Evolutionary conservation across 352 stramenopile species (phyloP).

Genomic region (Peronospora farinosa): DNA sequence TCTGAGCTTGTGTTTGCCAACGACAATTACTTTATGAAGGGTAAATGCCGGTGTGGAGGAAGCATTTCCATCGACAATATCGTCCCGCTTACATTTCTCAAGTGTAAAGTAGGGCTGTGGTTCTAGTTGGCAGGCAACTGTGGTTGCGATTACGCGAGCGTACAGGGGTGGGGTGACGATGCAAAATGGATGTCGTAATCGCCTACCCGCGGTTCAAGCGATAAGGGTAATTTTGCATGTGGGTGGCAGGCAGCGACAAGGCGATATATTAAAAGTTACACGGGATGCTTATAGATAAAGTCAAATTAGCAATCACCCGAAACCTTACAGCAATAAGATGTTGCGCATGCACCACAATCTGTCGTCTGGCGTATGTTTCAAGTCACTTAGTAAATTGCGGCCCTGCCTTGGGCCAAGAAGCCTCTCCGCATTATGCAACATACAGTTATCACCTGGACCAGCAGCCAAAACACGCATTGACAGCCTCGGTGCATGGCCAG

Average conservation of each 20-base stretch:
- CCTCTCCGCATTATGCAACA: background rate
- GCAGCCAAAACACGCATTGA: no score
- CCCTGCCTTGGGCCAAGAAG: no score
- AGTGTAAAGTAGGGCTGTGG: background rate
- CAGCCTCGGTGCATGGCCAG: no score
- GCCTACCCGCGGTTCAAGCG: background rate
- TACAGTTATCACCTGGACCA: background rate
- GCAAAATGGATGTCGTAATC: slow-evolving; percentile 9
- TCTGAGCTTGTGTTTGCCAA: slow-evolving; percentile 5
- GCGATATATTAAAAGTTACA: background rate
- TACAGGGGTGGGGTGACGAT: slow-evolving; percentile 4
- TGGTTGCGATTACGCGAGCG: slow-evolving; percentile 15
- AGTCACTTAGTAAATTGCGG: no score
- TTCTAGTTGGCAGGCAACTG: no score
- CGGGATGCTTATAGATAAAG: no score
- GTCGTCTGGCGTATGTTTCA: background rate
- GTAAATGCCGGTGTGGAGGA: slow-evolving; percentile 11
- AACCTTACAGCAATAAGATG: background rate
- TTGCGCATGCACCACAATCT: background rate
- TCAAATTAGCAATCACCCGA: background rate
- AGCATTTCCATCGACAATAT: slow-evolving; percentile 6
- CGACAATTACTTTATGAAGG: slow-evolving; percentile 20
- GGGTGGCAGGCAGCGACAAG: no score
- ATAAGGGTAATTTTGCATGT: no score
- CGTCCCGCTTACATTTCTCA: slow-evolving; percentile 10